Conservation (phyloP, 2,329 filamentous ascomycete species). For the Fusarium sp. region DNA sequence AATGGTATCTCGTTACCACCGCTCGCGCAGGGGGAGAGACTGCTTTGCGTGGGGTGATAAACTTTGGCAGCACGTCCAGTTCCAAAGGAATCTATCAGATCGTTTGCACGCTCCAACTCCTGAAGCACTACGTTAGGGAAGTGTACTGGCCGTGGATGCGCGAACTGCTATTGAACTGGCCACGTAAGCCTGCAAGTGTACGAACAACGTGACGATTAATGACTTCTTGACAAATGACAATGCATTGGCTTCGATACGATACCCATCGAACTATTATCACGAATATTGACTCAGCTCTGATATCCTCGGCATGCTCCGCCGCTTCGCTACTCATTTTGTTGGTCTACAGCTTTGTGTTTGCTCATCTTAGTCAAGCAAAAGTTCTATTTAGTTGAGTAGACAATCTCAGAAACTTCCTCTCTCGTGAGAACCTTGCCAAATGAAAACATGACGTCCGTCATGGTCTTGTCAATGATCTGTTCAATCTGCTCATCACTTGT, state of each 20-base stretch:
- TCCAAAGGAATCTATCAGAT: slow-evolving; percentile 16
- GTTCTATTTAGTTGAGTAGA: slow-evolving; percentile 17
- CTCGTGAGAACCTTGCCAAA: slow-evolving; percentile 9
- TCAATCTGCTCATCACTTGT: slow-evolving; percentile 13
- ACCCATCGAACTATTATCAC: background rate
- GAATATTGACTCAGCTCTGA: background rate
- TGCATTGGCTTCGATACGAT: background rate
- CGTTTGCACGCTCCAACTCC: slow-evolving; percentile 2
- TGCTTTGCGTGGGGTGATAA: background rate
- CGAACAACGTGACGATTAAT: too few species aligned
- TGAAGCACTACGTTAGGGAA: slow-evolving; percentile 3
- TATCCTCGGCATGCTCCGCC: too few species aligned
- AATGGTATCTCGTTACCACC: slow-evolving; percentile 10
- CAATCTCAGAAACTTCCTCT: slow-evolving; percentile 17
- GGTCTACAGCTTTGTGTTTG: background rate
- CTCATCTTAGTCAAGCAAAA: background rate
- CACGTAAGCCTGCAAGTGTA: background rate
- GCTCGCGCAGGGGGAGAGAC: background rate
- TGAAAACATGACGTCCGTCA: slow-evolving; percentile 33
- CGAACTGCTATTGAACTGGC: slow-evolving; percentile 1
- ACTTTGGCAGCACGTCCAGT: slow-evolving; percentile 6
- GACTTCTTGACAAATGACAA: too few species aligned
- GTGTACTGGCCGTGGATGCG: slow-evolving; percentile 20
- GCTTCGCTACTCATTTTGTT: background rate
- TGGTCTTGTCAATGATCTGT: slow-evolving; percentile 26